These are phyloP conservation scores for Hymenoscyphus scutula DNA, from an alignment of 2,329 filamentous ascomycete species.

Conservation along the genomic window DNA sequence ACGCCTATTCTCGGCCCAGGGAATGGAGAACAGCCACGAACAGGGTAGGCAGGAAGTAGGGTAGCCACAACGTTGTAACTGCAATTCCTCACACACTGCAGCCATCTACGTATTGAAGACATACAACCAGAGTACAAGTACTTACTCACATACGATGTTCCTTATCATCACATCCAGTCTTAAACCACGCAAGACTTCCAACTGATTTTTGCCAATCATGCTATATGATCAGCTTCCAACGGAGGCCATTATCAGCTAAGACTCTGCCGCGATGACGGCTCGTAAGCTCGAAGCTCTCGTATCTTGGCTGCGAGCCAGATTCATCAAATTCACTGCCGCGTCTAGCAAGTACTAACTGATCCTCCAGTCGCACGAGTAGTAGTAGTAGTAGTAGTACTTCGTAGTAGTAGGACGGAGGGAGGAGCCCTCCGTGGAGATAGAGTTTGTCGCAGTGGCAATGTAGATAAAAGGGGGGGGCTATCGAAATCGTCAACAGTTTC, in stretches of 20 bases:
- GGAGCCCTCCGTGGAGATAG: background rate
- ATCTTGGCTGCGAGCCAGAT: too few species aligned
- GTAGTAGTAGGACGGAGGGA: background rate
- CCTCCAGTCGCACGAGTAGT: too few species aligned
- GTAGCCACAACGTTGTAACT: background rate
- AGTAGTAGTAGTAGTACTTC: background rate
- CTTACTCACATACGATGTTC: too few species aligned
- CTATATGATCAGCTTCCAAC: too few species aligned
- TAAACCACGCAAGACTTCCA: background rate
- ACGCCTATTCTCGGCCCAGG: background rate
- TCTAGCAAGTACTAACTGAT: too few species aligned
- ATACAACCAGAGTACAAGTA: background rate
- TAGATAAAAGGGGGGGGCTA: background rate
- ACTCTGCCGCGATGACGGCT: too few species aligned
- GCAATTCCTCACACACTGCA: background rate
- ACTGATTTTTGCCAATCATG: background rate
- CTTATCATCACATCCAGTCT: background rate
- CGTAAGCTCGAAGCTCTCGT: too few species aligned
- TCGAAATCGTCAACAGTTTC: background rate
- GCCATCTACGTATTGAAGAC: background rate
- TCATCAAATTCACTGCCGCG: too few species aligned
- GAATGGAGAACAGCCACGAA: background rate
- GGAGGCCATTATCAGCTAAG: too few species aligned
- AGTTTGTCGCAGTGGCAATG: background rate
- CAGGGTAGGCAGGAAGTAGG: too few species aligned